These are phyloP conservation scores for Thymus mandschuricus DNA, from an alignment of 257 asterid species.

Conservation along the genomic window DNA sequence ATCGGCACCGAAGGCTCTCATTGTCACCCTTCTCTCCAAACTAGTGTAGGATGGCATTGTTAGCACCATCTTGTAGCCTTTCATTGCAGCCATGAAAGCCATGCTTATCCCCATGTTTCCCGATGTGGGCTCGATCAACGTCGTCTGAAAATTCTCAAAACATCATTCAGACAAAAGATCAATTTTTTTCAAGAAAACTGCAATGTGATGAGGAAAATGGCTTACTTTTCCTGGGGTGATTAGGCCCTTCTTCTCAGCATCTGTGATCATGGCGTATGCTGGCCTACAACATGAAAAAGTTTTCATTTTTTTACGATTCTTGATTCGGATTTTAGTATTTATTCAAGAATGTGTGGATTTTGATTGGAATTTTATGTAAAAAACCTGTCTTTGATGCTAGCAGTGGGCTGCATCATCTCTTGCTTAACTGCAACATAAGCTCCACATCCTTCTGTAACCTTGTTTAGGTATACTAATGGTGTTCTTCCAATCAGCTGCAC, in stretches of 20 bases:
- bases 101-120: slow-evolving; percentile 99
- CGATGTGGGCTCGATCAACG: slow-evolving; percentile 93
- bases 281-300: slow-evolving; percentile 49
- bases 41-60: slow-evolving; percentile 99
- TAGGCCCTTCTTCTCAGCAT: slow-evolving; percentile 87
- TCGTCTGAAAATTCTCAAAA: slow-evolving; percentile 43
- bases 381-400: slow-evolving; percentile 98
- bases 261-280: slow-evolving; percentile 81
- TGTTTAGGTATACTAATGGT: slow-evolving; percentile 86
- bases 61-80: slow-evolving; percentile 95
- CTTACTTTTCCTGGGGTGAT: slow-evolving; percentile 86
- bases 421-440: slow-evolving; percentile 92
- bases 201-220: too few relatives aligned
- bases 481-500: slow-evolving; percentile 91
- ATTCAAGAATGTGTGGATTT: background rate
- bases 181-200: too few relatives aligned
- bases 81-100: slow-evolving; percentile 98
- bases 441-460: slow-evolving; percentile 86
- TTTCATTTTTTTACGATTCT: background rate
- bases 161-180: background rate
- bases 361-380: background rate
- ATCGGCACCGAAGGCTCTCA: slow-evolving; percentile 97
- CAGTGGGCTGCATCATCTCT: slow-evolving; percentile 98
- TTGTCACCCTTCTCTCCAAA: slow-evolving; percentile 87
- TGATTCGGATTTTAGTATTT: background rate